phyloP scores from a whole-genome alignment of 1,284 basidiomycete genomes.

The Sanguinoderma infundibulare region DNA sequence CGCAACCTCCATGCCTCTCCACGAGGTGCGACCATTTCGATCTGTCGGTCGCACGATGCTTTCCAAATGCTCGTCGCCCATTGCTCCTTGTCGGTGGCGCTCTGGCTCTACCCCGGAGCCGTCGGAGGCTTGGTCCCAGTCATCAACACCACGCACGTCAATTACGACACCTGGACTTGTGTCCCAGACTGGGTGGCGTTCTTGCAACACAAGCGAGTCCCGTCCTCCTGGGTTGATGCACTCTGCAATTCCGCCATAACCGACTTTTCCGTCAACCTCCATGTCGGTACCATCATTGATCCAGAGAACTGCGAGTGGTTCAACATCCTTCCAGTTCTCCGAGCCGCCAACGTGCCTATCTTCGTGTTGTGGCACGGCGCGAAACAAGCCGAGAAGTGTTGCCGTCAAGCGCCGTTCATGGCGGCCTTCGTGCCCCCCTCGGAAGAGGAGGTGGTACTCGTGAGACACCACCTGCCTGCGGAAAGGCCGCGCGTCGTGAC shows the following conservation, averaged over 20 bases:
- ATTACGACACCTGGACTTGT: not conserved
- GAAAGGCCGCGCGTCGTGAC: not conserved
- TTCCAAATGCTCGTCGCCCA: not conserved
- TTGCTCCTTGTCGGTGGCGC: not conserved
- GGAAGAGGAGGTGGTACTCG: not conserved
- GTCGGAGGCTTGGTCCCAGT: not conserved
- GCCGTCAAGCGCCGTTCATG: not conserved
- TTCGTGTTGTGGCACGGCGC: not conserved
- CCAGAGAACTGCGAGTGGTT: not conserved
- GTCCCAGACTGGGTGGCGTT: not conserved
- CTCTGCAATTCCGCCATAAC: not conserved
- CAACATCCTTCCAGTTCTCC: not conserved
- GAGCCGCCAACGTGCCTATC: not conserved
- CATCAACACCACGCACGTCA: not conserved
- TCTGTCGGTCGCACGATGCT: not conserved
- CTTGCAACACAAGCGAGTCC: not conserved
- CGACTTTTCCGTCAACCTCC: not conserved
- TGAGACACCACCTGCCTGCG: not conserved
- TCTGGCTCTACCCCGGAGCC: not conserved
- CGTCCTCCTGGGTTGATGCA: not conserved
- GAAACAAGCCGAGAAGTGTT: not conserved
- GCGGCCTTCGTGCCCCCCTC: not conserved
- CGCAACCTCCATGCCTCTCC: not conserved
- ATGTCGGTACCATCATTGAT: not conserved
- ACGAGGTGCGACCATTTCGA: not conserved